A percentile compares a stretch with the other conserved stretches of the same genome.
These are phyloP conservation scores for Apiotrichum laibachii DNA, from an alignment of 1,284 basidiomycete genomes.

Conservation along the genomic window DNA sequence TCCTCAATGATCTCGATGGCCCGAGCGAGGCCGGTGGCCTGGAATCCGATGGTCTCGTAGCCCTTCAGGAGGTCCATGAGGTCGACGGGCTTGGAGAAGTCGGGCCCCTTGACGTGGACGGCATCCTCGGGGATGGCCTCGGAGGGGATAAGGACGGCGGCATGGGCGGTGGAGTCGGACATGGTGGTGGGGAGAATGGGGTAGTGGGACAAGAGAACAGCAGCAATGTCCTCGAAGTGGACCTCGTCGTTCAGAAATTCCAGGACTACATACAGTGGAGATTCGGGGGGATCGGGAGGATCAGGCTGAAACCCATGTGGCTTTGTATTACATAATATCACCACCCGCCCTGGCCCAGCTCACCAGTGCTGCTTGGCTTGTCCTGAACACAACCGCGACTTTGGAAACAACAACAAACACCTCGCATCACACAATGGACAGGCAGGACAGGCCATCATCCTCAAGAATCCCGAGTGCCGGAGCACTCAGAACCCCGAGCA, in stretches of 20 bases:
- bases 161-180: slow-evolving; percentile 46
- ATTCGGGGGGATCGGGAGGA: too few species aligned
- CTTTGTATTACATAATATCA: too few species aligned
- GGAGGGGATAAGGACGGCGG: slow-evolving; percentile 73
- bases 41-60: slow-evolving; percentile 92
- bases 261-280: too few species aligned
- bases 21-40: slow-evolving; percentile 83
- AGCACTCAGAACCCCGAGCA: slow-evolving; percentile 1
- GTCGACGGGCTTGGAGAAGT: slow-evolving; percentile 71
- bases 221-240: background rate
- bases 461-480: slow-evolving; percentile 9
- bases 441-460: slow-evolving; percentile 4
- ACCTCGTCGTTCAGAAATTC: background rate
- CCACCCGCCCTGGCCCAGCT: too few species aligned
- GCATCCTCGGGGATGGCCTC: slow-evolving; percentile 71
- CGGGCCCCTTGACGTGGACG: slow-evolving; percentile 77
- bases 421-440: background rate
- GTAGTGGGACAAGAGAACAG: background rate
- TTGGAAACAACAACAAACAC: background rate
- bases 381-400: too few species aligned
- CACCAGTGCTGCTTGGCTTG: too few species aligned
- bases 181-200: background rate
- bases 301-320: too few species aligned
- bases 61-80: slow-evolving; percentile 70
- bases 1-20: slow-evolving; percentile 62